Evolutionary conservation across 176 grass and related monocot species (phyloP).

Genomic region (Eleusine indica): DNA sequence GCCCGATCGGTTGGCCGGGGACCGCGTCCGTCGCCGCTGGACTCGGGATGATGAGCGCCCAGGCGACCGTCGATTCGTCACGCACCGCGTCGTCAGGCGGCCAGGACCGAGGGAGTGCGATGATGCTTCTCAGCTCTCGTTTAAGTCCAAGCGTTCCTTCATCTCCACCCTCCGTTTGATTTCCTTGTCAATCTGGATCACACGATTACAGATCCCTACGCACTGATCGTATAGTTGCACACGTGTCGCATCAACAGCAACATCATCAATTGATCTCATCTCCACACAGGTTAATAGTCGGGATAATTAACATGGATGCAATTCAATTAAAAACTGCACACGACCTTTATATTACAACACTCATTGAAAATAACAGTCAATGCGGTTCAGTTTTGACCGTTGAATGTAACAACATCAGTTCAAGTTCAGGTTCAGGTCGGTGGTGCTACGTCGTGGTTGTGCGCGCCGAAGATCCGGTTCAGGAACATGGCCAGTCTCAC

Average conservation of each 20-base stretch:
- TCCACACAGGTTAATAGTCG: neutral
- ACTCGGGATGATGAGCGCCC: neutral
- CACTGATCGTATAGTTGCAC: too few species aligned
- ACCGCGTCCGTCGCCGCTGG: neutral
- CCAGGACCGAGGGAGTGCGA: neutral
- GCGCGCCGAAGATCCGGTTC: constrained; percentile 65
- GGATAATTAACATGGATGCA: neutral
- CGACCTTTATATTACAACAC: neutral
- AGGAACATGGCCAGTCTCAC: constrained; percentile 85
- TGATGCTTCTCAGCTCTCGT: neutral
- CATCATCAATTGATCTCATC: neutral
- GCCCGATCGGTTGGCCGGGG: neutral
- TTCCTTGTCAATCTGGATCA: neutral
- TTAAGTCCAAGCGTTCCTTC: neutral
- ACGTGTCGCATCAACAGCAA: too few species aligned
- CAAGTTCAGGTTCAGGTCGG: constrained; percentile 16
- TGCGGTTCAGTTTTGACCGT: neutral
- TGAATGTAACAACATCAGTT: neutral
- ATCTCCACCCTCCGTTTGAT: neutral
- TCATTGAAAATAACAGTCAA: neutral
- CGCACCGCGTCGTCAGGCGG: neutral
- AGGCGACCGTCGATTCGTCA: neutral
- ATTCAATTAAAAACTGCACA: neutral
- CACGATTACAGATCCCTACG: neutral
- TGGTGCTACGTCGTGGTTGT: constrained; percentile 32